phyloP scores from a whole-genome alignment of 2,329 filamentous ascomycete species.

The Xylariaceae sp. region DNA sequence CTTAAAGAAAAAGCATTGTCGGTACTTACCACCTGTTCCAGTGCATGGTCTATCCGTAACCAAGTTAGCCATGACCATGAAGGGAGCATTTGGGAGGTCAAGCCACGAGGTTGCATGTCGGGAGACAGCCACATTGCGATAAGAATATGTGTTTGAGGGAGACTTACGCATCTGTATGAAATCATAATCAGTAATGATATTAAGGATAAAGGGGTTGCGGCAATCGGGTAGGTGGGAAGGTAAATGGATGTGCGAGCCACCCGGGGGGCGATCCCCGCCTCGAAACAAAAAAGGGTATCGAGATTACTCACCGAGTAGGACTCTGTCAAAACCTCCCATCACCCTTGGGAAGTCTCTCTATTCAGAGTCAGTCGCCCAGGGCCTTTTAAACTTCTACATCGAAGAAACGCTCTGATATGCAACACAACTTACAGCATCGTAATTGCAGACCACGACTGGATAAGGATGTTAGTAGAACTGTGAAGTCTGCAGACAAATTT shows the following conservation, averaged over 20 bases:
- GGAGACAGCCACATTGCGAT: background rate
- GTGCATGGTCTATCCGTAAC: slow-evolving; percentile 63
- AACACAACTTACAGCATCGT: slow-evolving; percentile 58
- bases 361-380: background rate
- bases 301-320: slow-evolving; percentile 35
- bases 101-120: too few relatives aligned
- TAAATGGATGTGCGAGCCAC: background rate
- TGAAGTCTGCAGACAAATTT: background rate
- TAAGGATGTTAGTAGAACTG: background rate
- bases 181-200: slow-evolving; percentile 1
- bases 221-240: background rate
- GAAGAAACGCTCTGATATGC: background rate
- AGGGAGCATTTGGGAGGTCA: background rate
- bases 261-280: background rate
- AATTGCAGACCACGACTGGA: slow-evolving; percentile 82
- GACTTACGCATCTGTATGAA: slow-evolving; percentile 46
- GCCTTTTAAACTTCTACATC: background rate
- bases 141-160: background rate
- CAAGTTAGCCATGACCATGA: slow-evolving; percentile 51
- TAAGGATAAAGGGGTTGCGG: background rate
- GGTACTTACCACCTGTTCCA: slow-evolving; percentile 64
- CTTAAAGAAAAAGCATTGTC: background rate
- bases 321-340: slow-evolving; percentile 92
- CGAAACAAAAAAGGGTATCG: background rate
- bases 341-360: slow-evolving; percentile 81